Percentiles rank a stretch among this genome's conserved stretches.
These are phyloP conservation scores for Aspergillus steynii DNA, from an alignment of 495 filamentous ascomycete species.

Conservation along the genomic window DNA sequence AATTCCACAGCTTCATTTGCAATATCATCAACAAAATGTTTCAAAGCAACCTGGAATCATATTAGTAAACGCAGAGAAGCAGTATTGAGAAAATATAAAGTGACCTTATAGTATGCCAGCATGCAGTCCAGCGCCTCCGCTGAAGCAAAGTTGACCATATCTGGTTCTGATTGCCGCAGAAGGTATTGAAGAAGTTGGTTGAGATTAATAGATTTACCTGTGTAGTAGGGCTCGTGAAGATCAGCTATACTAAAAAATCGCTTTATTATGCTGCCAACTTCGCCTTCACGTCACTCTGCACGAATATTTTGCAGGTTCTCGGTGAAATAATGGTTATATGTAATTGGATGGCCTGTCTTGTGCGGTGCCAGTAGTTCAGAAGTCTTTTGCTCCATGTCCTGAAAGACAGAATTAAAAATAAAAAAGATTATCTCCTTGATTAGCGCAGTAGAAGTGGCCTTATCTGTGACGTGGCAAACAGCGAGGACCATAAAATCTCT, in stretches of 20 bases:
- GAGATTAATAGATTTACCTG: slow-evolving; percentile 10
- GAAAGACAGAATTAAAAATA: slow-evolving; percentile 26
- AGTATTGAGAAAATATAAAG: slow-evolving; percentile 1
- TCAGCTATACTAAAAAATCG: slow-evolving; percentile 20
- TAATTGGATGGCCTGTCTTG: slow-evolving; percentile 41
- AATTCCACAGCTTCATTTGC: too few species aligned
- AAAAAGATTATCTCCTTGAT: slow-evolving; percentile 41
- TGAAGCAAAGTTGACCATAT: slow-evolving; percentile 27
- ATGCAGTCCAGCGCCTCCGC: slow-evolving; percentile 31
- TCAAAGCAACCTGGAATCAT: slow-evolving; percentile 55
- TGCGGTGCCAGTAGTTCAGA: slow-evolving; percentile 24
- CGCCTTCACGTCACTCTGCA: slow-evolving; percentile 23
- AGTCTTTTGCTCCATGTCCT: slow-evolving; percentile 25
- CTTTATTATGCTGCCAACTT: slow-evolving; percentile 18
- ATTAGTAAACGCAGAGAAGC: slow-evolving; percentile 4
- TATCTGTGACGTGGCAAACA: slow-evolving; percentile 33
- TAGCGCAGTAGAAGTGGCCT: slow-evolving; percentile 38
- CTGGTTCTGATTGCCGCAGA: slow-evolving; percentile 14
- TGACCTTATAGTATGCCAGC: slow-evolving; percentile 36
- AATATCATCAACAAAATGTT: slow-evolving; percentile 58
- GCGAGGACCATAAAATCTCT: slow-evolving; percentile 37
- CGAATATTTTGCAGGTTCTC: slow-evolving; percentile 47
- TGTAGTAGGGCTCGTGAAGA: slow-evolving; percentile 10
- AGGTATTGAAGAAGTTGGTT: slow-evolving; percentile 20
- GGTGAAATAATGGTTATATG: slow-evolving; percentile 58